A percentile compares a stretch with the other conserved stretches of the same genome.
phyloP scores from a whole-genome alignment of 331 rosid species.

The Arachis monticola region DNA sequence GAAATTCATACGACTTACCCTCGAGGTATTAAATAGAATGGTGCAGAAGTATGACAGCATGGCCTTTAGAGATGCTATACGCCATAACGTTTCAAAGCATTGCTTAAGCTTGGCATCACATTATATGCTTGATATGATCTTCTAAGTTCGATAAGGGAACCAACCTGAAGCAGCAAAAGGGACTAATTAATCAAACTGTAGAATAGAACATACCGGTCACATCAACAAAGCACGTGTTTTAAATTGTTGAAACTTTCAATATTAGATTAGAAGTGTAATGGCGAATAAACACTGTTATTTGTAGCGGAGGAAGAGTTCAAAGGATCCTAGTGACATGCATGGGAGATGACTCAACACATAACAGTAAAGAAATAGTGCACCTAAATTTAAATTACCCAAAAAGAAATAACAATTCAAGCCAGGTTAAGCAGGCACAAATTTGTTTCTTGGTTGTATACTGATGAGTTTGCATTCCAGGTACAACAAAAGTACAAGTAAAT shows the following conservation, averaged over 20 bases:
- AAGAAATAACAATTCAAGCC: conserved; percentile 5
- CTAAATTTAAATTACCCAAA: conserved; percentile 21
- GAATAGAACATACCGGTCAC: conserved; percentile 21
- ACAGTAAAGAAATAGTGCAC: conserved; percentile 1
- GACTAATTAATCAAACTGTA: conserved; percentile 34
- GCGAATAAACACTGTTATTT: conserved; percentile 13
- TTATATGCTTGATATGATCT: conserved; percentile 97
- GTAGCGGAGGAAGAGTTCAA: conserved; percentile 3
- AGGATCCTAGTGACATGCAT: neutral
- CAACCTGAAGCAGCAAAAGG: conserved; percentile 72
- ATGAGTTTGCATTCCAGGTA: no score
- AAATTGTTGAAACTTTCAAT: conserved; percentile 3
- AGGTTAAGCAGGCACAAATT: conserved; percentile 17
- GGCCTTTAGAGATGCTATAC: conserved; percentile 46
- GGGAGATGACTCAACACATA: conserved; percentile 25
- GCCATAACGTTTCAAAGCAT: conserved; percentile 44
- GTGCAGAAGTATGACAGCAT: conserved; percentile 15
- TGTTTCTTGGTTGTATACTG: no score
- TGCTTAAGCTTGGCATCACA: conserved; percentile 93
- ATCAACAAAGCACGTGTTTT: conserved; percentile 22
- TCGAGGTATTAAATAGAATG: conserved; percentile 4
- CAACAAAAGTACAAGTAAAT: no score
- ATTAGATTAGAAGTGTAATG: neutral
- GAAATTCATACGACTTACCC: conserved; percentile 20
- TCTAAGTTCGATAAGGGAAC: conserved; percentile 95